Conservation (phyloP, 164 flowering plant genomes). For the Liquidambar formosana region DNA sequence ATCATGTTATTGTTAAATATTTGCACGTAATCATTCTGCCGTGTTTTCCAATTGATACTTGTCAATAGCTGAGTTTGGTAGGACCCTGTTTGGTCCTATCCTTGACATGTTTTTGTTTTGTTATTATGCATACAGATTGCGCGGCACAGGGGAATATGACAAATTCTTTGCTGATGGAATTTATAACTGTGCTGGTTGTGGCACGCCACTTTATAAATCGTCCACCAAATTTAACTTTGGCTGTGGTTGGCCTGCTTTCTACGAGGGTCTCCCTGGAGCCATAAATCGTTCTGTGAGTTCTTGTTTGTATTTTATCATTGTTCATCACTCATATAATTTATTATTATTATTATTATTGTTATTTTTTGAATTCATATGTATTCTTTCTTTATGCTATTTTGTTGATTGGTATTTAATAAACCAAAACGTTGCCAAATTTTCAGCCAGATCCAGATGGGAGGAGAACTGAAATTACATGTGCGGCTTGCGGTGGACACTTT, state of each 20-base stretch:
- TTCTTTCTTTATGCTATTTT: neutral
- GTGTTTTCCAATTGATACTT: too few relatives aligned
- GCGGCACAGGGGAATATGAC: constrained; percentile 77
- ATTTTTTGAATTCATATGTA: too few relatives aligned
- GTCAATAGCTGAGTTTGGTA: too few relatives aligned
- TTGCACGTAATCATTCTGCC: too few relatives aligned
- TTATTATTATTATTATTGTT: too few relatives aligned
- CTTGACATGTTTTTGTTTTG: neutral
- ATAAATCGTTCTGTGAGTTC: constrained; percentile 60
- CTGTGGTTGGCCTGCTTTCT: constrained; percentile 96
- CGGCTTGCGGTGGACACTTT: constrained; percentile 81
- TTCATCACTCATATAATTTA: too few relatives aligned
- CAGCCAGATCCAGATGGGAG: constrained; percentile 84
- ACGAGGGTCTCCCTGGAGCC: constrained; percentile 85
- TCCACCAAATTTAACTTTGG: constrained; percentile 77
- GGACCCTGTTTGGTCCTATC: too few relatives aligned
- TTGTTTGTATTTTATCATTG: neutral
- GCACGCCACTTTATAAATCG: constrained; percentile 68
- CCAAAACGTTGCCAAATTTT: constrained; percentile 8
- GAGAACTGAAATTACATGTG: constrained; percentile 74
- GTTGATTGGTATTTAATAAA: neutral
- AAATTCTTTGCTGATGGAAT: constrained; percentile 68
- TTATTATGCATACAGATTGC: constrained; percentile 36
- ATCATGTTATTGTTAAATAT: too few relatives aligned
- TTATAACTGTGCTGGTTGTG: constrained; percentile 77